phyloP scores from a whole-genome alignment of 176 grass and related monocot genomes.

The Elaeis guineensis region DNA sequence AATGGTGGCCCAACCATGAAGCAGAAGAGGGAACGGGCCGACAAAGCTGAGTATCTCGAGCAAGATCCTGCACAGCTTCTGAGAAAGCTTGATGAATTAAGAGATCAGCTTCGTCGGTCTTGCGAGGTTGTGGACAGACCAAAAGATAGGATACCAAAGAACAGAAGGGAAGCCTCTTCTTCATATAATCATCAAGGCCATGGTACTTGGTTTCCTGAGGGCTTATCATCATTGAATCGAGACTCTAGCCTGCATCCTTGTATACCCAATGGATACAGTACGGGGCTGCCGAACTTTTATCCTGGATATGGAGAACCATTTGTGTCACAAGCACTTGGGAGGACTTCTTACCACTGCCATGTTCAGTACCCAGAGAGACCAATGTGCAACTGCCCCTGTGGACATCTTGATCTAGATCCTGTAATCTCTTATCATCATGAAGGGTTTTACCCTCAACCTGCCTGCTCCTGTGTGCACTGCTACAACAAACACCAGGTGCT shows the following conservation, averaged over 20 bases:
- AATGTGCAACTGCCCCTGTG: slow-evolving; percentile 32
- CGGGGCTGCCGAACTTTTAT: neutral
- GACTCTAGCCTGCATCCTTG: neutral
- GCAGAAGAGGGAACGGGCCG: neutral
- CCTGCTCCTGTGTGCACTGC: slow-evolving; percentile 32
- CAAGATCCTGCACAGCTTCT: slow-evolving; percentile 70
- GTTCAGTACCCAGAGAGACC: slow-evolving; percentile 41
- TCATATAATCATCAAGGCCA: slow-evolving; percentile 22
- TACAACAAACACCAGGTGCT: slow-evolving; percentile 18
- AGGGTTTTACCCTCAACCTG: slow-evolving; percentile 29
- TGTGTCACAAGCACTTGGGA: neutral
- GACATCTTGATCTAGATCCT: slow-evolving; percentile 14
- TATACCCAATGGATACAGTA: too few species aligned
- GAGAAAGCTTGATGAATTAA: slow-evolving; percentile 80
- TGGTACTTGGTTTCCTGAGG: slow-evolving; percentile 15
- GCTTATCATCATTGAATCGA: slow-evolving; percentile 13
- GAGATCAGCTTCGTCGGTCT: slow-evolving; percentile 66
- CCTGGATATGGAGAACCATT: slow-evolving; percentile 26
- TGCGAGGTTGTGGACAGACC: slow-evolving; percentile 43
- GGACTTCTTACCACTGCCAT: slow-evolving; percentile 26
- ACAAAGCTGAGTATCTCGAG: slow-evolving; percentile 14
- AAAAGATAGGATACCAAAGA: slow-evolving; percentile 19
- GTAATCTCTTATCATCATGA: slow-evolving; percentile 2
- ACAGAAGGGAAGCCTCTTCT: slow-evolving; percentile 22
- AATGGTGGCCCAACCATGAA: neutral